Percentiles rank a stretch among this genome's conserved stretches.
Evolutionary conservation across 2,329 filamentous ascomycete genomes (phyloP).

Genomic region (Phaeosphaeriaceae sp.): DNA sequence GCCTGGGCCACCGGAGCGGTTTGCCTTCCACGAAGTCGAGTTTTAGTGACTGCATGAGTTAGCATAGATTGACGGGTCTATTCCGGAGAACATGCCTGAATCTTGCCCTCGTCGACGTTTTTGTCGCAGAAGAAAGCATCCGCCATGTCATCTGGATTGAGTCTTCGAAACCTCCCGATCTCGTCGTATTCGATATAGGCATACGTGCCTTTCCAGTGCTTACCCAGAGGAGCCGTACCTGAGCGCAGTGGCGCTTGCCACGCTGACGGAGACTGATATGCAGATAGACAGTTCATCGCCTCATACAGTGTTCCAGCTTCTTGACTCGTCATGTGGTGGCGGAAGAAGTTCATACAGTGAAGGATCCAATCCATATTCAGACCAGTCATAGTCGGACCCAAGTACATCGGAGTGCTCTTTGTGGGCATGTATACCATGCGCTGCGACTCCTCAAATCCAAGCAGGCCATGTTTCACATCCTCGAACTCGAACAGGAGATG

Average conservation of each 20-base stretch:
- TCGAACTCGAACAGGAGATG: conserved; percentile 38
- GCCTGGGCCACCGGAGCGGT: conserved; percentile 42
- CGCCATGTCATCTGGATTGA: conserved; percentile 25
- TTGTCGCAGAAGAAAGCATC: conserved; percentile 36
- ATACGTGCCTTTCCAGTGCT: conserved; percentile 60
- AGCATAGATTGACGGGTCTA: conserved; percentile 10
- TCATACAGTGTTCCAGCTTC: conserved; percentile 48
- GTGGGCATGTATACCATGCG: conserved; percentile 51
- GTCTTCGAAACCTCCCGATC: conserved; percentile 22
- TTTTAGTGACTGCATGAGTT: conserved; percentile 38
- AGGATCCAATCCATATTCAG: conserved; percentile 57
- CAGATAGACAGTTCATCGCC: conserved; percentile 45
- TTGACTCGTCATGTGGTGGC: conserved; percentile 54
- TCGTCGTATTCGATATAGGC: conserved; percentile 45
- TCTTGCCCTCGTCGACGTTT: conserved; percentile 36
- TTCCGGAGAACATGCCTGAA: conserved; percentile 29
- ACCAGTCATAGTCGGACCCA: conserved; percentile 41
- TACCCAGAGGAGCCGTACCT: conserved; percentile 48
- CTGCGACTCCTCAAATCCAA: conserved; percentile 56
- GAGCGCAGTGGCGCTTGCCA: conserved; percentile 50
- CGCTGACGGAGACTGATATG: conserved; percentile 49
- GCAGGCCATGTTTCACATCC: conserved; percentile 27
- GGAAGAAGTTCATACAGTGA: conserved; percentile 62
- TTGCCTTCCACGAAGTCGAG: conserved; percentile 38
- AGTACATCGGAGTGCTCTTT: conserved; percentile 49